These are phyloP conservation scores for Arachis hypogaea DNA, from an alignment of 306 rosid species.

Conservation along the genomic window DNA sequence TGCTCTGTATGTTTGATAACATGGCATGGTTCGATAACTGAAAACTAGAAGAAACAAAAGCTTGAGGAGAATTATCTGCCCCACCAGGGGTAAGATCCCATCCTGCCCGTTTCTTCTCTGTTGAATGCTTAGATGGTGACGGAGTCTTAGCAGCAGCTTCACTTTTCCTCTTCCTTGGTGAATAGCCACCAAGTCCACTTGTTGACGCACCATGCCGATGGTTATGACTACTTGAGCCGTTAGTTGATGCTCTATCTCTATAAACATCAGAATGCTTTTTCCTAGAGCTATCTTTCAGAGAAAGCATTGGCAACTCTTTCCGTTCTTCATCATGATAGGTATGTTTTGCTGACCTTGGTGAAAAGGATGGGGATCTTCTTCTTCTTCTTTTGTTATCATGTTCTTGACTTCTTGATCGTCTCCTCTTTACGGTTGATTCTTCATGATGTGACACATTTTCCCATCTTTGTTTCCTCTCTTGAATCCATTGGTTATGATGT, in stretches of 20 bases:
- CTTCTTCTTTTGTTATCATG: slow-evolving; percentile 53
- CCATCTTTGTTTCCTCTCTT: slow-evolving; percentile 55
- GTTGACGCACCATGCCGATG: slow-evolving; percentile 55
- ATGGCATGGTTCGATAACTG: slow-evolving; percentile 50
- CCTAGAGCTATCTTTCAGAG: slow-evolving; percentile 58
- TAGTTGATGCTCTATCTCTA: slow-evolving; percentile 58
- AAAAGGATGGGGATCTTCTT: slow-evolving; percentile 56
- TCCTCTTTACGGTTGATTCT: slow-evolving; percentile 63
- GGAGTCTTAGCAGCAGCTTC: slow-evolving; percentile 82
- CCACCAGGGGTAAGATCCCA: slow-evolving; percentile 76
- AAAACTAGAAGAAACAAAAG: slow-evolving; percentile 55
- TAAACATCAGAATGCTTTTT: slow-evolving; percentile 59
- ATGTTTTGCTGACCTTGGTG: slow-evolving; percentile 55
- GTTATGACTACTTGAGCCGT: slow-evolving; percentile 70
- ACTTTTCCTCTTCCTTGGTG: slow-evolving; percentile 90
- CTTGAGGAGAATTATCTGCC: slow-evolving; percentile 52
- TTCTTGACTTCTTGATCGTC: slow-evolving; percentile 70
- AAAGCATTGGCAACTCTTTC: slow-evolving; percentile 48
- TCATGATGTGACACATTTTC: slow-evolving; percentile 51
- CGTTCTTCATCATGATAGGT: slow-evolving; percentile 44
- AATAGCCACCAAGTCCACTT: slow-evolving; percentile 96
- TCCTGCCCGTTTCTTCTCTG: slow-evolving; percentile 75
- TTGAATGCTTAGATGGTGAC: slow-evolving; percentile 68
- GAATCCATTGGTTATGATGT: slow-evolving; percentile 42
- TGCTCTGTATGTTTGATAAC: slow-evolving; percentile 54